A percentile compares a stretch with the other conserved stretches of the same genome.
Conservation (phyloP, 2,329 filamentous ascomycete genomes). For the Colletotrichum lindemuthianum region DNA sequence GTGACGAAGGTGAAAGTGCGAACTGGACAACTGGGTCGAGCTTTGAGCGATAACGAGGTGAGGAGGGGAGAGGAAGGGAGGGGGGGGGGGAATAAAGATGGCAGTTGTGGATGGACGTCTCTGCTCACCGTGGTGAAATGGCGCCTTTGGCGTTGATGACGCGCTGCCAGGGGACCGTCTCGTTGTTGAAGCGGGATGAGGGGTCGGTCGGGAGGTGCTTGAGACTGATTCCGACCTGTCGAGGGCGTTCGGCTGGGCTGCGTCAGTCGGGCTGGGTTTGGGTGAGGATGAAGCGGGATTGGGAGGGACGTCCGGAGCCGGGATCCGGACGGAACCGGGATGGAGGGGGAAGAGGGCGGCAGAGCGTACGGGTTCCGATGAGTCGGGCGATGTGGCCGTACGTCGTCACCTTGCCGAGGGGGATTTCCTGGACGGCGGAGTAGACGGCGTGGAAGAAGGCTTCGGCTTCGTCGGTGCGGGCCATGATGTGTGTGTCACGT, state of each 20-base stretch:
- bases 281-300: neutral
- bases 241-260: conserved; percentile 70
- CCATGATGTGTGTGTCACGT: conserved; percentile 55
- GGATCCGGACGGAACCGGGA: too few species aligned
- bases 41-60: neutral
- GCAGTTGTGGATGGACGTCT: neutral
- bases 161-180: conserved; percentile 93
- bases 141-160: conserved; percentile 88
- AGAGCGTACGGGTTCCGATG: conserved; percentile 74
- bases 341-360: neutral
- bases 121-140: conserved; percentile 80
- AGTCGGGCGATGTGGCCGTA: conserved; percentile 85
- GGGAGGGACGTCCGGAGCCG: neutral
- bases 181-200: conserved; percentile 69
- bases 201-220: conserved; percentile 78
- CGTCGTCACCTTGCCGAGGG: conserved; percentile 82
- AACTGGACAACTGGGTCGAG: too few species aligned
- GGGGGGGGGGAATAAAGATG: neutral
- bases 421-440: conserved; percentile 85
- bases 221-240: conserved; percentile 90
- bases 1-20: too few species aligned
- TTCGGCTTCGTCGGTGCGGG: conserved; percentile 77
- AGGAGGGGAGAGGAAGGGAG: neutral
- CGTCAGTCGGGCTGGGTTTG: neutral
- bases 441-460: conserved; percentile 84